A percentile compares a stretch with the other conserved stretches of the same genome.
Evolutionary conservation across 192 early-diverging fungal genomes (phyloP).

Genomic region (Dissophora ornata): DNA sequence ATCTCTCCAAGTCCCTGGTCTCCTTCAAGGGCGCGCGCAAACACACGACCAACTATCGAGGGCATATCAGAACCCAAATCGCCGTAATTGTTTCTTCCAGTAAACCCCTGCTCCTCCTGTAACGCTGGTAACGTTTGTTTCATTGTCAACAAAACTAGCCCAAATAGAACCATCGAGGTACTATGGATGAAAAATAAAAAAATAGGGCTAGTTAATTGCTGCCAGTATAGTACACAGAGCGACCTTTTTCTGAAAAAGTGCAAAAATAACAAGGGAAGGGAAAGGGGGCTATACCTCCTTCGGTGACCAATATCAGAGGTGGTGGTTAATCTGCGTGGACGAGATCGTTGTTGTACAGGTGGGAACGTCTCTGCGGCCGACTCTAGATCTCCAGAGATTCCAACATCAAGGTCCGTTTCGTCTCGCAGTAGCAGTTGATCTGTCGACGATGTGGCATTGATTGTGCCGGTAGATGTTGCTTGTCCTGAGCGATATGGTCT

Average conservation of each 20-base stretch:
- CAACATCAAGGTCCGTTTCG: no score
- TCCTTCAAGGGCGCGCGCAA: conserved; percentile 12
- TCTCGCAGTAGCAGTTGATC: no score
- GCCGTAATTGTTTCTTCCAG: neutral
- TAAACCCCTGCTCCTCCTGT: neutral
- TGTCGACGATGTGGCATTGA: no score
- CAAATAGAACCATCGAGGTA: conserved; percentile 47
- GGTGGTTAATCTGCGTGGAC: conserved; percentile 25
- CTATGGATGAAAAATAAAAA: conserved; percentile 8
- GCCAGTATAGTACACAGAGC: no score
- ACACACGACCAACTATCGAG: conserved; percentile 12
- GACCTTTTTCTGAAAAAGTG: no score
- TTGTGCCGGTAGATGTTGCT: neutral
- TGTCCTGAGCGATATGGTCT: no score
- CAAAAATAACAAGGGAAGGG: neutral
- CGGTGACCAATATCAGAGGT: conserved; percentile 39
- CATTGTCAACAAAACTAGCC: conserved; percentile 33
- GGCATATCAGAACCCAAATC: neutral
- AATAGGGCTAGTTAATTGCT: no score
- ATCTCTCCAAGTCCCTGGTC: conserved; percentile 2
- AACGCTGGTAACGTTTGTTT: conserved; percentile 29
- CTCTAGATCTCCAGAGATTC: no score
- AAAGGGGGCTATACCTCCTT: conserved; percentile 16
- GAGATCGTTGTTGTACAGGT: conserved; percentile 15
- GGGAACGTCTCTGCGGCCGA: conserved; percentile 6